Conservation (phyloP, 139 green algal species). For the Parachlorella kessleri region DNA sequence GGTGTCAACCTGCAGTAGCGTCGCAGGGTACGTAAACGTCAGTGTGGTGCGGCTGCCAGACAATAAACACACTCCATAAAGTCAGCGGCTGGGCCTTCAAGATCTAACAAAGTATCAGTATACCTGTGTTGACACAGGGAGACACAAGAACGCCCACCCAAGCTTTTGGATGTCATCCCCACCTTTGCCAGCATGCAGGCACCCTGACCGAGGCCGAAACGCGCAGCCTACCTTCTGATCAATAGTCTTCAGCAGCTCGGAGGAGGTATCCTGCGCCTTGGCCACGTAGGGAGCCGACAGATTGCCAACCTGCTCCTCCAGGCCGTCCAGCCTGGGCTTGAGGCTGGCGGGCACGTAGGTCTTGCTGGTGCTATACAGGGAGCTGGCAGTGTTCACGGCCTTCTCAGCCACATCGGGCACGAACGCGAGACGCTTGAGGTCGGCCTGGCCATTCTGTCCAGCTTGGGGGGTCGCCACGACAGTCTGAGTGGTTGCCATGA, state of each 20-base stretch:
- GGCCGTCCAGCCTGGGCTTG: not conserved
- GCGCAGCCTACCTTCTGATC: slow-evolving; percentile 24
- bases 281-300: slow-evolving; percentile 24
- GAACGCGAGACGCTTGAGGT: slow-evolving; percentile 28
- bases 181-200: too few relatives aligned
- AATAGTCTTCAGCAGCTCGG: slow-evolving; percentile 28
- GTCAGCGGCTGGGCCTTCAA: too few relatives aligned
- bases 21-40: too few relatives aligned
- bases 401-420: slow-evolving; percentile 23
- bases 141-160: too few relatives aligned
- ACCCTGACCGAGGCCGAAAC: slow-evolving; percentile 5
- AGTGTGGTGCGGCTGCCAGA: too few relatives aligned
- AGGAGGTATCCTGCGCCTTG: slow-evolving; percentile 36
- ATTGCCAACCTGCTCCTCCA: slow-evolving; percentile 24
- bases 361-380: slow-evolving; percentile 28
- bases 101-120: too few relatives aligned
- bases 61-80: too few relatives aligned
- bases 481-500: not conserved
- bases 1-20: slow-evolving; percentile 43
- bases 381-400: slow-evolving; percentile 6
- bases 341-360: slow-evolving; percentile 19
- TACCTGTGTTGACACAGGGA: too few relatives aligned
- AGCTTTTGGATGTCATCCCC: too few relatives aligned
- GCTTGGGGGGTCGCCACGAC: not conserved
- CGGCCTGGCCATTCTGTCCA: not conserved